phyloP scores from a whole-genome alignment of 1,284 basidiomycete species.

The Cystobasidium slooffiae region DNA sequence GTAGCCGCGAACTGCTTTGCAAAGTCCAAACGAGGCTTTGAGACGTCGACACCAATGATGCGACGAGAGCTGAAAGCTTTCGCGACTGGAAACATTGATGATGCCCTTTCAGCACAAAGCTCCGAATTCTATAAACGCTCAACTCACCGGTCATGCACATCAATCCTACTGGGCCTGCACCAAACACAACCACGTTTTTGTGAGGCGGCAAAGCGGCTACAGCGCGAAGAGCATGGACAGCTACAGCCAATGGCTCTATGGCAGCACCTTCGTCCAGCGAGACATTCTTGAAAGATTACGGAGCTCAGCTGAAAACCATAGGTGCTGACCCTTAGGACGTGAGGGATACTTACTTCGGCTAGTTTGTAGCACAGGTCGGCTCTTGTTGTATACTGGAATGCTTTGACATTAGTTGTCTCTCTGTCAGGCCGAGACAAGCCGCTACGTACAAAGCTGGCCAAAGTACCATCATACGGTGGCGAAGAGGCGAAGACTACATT shows the following conservation, averaged over 20 bases:
- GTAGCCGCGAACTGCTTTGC: conserved; percentile 87
- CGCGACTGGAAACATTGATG: conserved; percentile 61
- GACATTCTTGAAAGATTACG: conserved; percentile 49
- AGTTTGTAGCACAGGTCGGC: conserved; percentile 73
- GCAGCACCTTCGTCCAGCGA: conserved; percentile 59
- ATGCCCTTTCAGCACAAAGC: too few species aligned
- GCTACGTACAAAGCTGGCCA: conserved; percentile 64
- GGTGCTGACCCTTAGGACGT: conserved; percentile 67
- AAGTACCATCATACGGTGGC: conserved; percentile 85
- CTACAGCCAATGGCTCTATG: conserved; percentile 95
- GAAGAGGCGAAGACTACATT: conserved; percentile 54
- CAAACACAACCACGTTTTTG: conserved; percentile 79
- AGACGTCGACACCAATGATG: conserved; percentile 84
- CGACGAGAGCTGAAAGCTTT: conserved; percentile 73
- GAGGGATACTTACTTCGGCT: conserved; percentile 60
- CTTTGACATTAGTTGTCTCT: background rate
- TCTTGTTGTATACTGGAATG: conserved; percentile 66
- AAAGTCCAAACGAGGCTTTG: conserved; percentile 78
- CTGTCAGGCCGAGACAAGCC: background rate
- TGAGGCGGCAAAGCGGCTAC: conserved; percentile 63
- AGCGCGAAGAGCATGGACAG: conserved; percentile 60
- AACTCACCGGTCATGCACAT: conserved; percentile 72
- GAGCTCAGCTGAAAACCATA: conserved; percentile 62
- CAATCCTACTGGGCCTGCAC: conserved; percentile 86
- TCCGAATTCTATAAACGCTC: background rate